phyloP scores from a whole-genome alignment of 352 stramenopile species.

The Globisporangium mamillatum region DNA sequence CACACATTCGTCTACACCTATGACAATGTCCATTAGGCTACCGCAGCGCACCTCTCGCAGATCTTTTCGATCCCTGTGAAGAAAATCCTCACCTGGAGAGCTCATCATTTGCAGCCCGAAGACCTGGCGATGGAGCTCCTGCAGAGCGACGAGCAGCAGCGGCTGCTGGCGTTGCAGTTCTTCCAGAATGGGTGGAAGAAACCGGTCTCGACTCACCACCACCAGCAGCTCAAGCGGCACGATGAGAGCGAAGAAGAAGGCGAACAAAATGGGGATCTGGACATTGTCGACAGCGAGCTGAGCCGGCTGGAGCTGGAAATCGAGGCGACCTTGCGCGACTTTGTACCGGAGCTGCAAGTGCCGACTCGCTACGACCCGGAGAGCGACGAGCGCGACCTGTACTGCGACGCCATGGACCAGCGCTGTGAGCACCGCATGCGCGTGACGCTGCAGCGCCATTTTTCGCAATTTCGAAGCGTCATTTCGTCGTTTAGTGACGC shows the following conservation, averaged over 20 bases:
- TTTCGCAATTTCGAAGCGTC: constrained; percentile 37
- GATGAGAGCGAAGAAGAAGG: not conserved
- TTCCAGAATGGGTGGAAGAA: constrained; percentile 49
- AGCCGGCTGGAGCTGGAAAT: constrained; percentile 27
- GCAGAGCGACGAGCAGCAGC: constrained; percentile 31
- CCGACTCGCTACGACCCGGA: constrained; percentile 2
- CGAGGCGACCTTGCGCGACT: constrained; percentile 35
- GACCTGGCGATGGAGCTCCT: constrained; percentile 34
- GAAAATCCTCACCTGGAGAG: constrained; percentile 3
- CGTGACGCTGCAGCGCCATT: constrained; percentile 55
- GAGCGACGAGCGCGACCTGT: constrained; percentile 20
- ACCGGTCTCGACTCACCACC: constrained; percentile 13
- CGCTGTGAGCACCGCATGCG: constrained; percentile 38
- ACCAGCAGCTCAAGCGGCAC: not conserved
- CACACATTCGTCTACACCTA: too few species aligned
- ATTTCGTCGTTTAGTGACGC: not conserved
- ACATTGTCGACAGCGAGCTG: constrained; percentile 13
- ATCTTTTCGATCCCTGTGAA: constrained; percentile 16
- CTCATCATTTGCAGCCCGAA: constrained; percentile 7
- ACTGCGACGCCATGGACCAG: constrained; percentile 24
- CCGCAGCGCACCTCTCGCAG: constrained; percentile 19
- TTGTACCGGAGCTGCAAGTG: constrained; percentile 33
- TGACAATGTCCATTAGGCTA: not conserved
- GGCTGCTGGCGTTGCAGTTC: constrained; percentile 41
- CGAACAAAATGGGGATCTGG: not conserved